Evolutionary conservation across 2,329 filamentous ascomycete species (phyloP).

Genomic region (Phaeosphaeriaceae sp.): DNA sequence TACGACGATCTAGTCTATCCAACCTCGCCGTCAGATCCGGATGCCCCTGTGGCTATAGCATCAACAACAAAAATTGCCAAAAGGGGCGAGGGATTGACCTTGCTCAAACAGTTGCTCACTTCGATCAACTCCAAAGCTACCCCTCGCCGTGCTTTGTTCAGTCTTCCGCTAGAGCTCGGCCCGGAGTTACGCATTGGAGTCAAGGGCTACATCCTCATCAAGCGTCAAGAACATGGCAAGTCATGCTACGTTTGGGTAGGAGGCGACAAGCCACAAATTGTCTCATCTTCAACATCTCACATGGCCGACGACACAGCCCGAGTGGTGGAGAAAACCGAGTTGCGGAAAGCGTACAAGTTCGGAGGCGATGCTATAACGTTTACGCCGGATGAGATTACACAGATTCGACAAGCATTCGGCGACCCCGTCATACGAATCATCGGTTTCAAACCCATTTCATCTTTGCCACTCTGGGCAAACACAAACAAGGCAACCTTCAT

Average conservation of each 20-base stretch:
- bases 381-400: constrained; percentile 79
- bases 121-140: constrained; percentile 91
- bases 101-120: constrained; percentile 81
- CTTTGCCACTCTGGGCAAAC: constrained; percentile 83
- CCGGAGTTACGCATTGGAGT: constrained; percentile 86
- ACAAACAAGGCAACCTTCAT: constrained; percentile 89
- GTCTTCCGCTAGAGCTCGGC: constrained; percentile 85
- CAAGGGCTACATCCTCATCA: constrained; percentile 89
- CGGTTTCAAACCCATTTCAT: constrained; percentile 84
- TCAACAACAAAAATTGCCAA: constrained; percentile 67
- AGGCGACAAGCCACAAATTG: constrained; percentile 85
- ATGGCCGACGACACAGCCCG: constrained; percentile 79
- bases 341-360: constrained; percentile 94
- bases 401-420: constrained; percentile 77
- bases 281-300: constrained; percentile 73
- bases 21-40: constrained; percentile 69
- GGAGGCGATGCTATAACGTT: constrained; percentile 90
- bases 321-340: constrained; percentile 78
- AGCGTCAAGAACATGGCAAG: constrained; percentile 79
- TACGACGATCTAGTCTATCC: constrained; percentile 97
- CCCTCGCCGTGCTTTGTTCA: constrained; percentile 84
- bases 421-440: constrained; percentile 85
- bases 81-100: constrained; percentile 75
- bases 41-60: constrained; percentile 64
- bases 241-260: constrained; percentile 89